These are phyloP conservation scores for Aspergillus sp. DNA, from an alignment of 2,329 filamentous ascomycete genomes.

Conservation along the genomic window DNA sequence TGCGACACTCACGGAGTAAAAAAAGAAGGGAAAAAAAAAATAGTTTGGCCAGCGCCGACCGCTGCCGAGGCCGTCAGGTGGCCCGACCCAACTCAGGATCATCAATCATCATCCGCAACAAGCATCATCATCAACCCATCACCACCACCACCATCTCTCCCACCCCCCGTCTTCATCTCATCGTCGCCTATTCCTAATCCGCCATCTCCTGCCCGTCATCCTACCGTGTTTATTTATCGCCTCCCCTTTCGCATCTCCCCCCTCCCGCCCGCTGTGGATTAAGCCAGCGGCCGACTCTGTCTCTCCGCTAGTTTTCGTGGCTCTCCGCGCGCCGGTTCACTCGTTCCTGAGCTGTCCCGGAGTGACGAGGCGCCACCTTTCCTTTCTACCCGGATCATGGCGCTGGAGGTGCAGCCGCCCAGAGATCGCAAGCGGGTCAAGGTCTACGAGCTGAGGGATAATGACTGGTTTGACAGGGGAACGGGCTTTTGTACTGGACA, in stretches of 20 bases:
- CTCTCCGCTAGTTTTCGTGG: constrained; percentile 11
- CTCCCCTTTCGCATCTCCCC: constrained; percentile 12
- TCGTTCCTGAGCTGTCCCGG: constrained; percentile 31
- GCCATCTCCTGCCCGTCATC: constrained; percentile 1
- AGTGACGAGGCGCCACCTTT: constrained; percentile 34
- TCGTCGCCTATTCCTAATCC: constrained; percentile 15
- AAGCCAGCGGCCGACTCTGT: constrained; percentile 5
- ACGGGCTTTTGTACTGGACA: constrained; percentile 90
- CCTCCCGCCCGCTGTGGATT: constrained; percentile 3
- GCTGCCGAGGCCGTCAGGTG: constrained; percentile 28
- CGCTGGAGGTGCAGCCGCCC: constrained; percentile 43
- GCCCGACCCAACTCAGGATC: constrained; percentile 19
- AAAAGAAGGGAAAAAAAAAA: constrained; percentile 3
- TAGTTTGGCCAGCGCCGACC: constrained; percentile 10
- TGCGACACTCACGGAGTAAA: no score
- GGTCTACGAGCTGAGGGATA: constrained; percentile 96
- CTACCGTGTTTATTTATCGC: constrained; percentile 13
- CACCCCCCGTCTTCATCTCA: background rate
- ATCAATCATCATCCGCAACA: constrained; percentile 11
- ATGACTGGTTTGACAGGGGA: constrained; percentile 98
- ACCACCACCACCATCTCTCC: constrained; percentile 8
- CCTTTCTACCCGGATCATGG: constrained; percentile 38
- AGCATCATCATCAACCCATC: constrained; percentile 8
- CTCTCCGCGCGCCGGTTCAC: constrained; percentile 30
- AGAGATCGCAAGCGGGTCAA: constrained; percentile 70